A percentile compares a stretch with the other conserved stretches of the same genome.
Conservation (phyloP, 2,329 filamentous ascomycete genomes). For the Bisporella sp. region DNA sequence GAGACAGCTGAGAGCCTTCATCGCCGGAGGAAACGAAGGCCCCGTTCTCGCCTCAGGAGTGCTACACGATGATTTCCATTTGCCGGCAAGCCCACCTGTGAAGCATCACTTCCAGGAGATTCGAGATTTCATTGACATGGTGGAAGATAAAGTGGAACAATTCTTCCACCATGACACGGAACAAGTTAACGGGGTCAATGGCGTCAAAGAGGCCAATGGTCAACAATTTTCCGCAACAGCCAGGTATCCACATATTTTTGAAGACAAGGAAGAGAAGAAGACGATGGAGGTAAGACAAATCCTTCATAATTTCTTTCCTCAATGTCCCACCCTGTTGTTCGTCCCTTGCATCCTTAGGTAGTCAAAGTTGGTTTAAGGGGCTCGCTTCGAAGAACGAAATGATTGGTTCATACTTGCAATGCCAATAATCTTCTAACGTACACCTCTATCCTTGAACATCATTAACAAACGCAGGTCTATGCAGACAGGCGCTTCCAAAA, state of each 20-base stretch:
- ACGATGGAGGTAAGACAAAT: conserved; percentile 27
- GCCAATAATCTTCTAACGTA: no score
- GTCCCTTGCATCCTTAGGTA: no score
- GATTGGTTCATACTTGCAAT: no score
- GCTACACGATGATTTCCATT: conserved; percentile 16
- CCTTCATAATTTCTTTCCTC: neutral
- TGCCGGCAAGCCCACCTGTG: conserved; percentile 26
- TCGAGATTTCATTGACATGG: conserved; percentile 14
- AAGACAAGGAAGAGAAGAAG: conserved; percentile 24
- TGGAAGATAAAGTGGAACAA: conserved; percentile 6
- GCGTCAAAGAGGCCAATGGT: neutral
- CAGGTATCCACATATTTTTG: conserved; percentile 23
- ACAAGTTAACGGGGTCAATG: neutral
- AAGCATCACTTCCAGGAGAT: conserved; percentile 28
- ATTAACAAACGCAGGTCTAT: conserved; percentile 19
- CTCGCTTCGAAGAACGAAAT: no score
- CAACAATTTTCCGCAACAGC: neutral
- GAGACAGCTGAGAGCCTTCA: conserved; percentile 25
- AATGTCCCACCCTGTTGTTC: neutral
- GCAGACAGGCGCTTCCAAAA: conserved; percentile 31
- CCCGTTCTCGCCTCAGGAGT: conserved; percentile 16
- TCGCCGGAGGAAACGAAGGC: conserved; percentile 20
- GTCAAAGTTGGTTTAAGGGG: no score
- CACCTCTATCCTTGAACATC: no score
- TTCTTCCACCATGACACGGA: conserved; percentile 5